Percentiles rank a stretch among this genome's conserved stretches.
These are phyloP conservation scores for Clathrus columnatus DNA, from an alignment of 768 basidiomycete species.

Conservation along the genomic window DNA sequence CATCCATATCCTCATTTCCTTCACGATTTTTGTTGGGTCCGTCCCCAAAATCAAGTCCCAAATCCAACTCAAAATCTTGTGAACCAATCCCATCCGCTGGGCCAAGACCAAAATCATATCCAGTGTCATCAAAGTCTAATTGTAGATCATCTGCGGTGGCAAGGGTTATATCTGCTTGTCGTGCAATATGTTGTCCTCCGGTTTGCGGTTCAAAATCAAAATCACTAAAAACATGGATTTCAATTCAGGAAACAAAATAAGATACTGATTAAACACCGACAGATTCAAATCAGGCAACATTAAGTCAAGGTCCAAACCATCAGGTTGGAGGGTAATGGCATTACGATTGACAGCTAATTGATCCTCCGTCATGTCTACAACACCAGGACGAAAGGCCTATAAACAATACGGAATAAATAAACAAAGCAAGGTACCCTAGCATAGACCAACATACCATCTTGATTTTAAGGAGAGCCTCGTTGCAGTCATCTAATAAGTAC, in stretches of 20 bases:
- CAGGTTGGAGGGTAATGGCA: constrained; percentile 74
- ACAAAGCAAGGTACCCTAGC: background rate
- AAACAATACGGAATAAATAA: background rate
- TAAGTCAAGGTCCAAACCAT: constrained; percentile 60
- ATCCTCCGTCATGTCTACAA: constrained; percentile 95
- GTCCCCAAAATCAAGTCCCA: constrained; percentile 73
- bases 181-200: constrained; percentile 74
- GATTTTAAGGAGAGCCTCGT: constrained; percentile 90
- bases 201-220: constrained; percentile 65
- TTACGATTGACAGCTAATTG: constrained; percentile 81
- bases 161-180: constrained; percentile 83
- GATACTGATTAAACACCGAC: constrained; percentile 29
- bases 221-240: constrained; percentile 43
- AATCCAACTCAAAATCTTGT: constrained; percentile 66
- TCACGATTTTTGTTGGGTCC: constrained; percentile 30
- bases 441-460: constrained; percentile 59
- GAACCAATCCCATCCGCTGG: constrained; percentile 80
- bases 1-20: constrained; percentile 30
- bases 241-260: constrained; percentile 5
- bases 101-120: constrained; percentile 70
- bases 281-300: constrained; percentile 80
- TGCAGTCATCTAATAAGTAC: constrained; percentile 95
- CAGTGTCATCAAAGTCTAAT: constrained; percentile 47
- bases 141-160: constrained; percentile 62
- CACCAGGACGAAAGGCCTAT: constrained; percentile 91